Evolutionary conservation across 768 basidiomycete species (phyloP).

Genomic region (Lactarius hengduanensis): DNA sequence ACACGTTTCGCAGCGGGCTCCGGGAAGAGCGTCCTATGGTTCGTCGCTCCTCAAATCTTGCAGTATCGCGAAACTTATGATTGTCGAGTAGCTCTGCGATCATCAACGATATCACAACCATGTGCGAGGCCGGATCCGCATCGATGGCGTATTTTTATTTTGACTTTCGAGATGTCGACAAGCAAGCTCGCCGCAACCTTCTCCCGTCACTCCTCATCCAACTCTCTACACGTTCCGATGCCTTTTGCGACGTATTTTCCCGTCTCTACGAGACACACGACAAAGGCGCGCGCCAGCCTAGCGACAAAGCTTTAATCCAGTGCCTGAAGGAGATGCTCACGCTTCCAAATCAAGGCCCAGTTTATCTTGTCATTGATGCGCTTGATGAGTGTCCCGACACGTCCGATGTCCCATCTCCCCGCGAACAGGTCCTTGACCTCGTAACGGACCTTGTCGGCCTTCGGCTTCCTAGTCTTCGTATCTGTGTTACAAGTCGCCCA

Average conservation of each 20-base stretch:
- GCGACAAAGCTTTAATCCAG: neutral
- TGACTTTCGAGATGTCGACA: neutral
- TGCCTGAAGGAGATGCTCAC: neutral
- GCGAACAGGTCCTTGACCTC: neutral
- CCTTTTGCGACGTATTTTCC: neutral
- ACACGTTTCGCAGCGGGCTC: neutral
- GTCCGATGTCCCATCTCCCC: neutral
- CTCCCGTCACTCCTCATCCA: neutral
- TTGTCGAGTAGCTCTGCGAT: neutral
- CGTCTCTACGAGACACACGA: neutral
- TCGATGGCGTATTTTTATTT: neutral
- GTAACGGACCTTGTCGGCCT: neutral
- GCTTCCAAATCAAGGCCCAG: neutral
- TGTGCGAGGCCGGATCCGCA: neutral
- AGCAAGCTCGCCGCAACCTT: neutral
- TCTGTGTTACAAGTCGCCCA: neutral
- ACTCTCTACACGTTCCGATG: neutral
- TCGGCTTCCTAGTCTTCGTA: neutral
- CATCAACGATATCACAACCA: neutral
- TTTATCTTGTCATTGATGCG: neutral
- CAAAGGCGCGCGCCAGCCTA: neutral
- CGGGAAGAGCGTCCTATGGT: too few species aligned
- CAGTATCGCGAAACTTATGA: neutral
- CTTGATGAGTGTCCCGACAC: slow-evolving; percentile 2
- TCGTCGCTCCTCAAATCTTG: neutral